These are phyloP conservation scores for Pythium diclinum DNA, from an alignment of 352 stramenopile species.

Conservation along the genomic window DNA sequence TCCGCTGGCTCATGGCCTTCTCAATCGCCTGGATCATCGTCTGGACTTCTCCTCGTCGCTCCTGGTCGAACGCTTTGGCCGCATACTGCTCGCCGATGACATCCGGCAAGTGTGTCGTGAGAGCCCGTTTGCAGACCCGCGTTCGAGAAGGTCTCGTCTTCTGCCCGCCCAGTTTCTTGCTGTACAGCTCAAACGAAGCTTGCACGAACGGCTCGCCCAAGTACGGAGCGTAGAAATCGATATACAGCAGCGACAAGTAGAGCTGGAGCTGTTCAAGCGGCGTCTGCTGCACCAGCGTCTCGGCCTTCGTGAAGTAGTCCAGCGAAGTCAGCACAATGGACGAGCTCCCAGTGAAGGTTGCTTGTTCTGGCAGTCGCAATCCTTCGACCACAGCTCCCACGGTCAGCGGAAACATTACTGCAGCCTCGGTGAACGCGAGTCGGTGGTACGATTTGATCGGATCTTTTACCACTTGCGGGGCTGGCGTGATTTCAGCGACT, in stretches of 20 bases:
- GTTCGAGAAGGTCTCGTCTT: conserved; percentile 48
- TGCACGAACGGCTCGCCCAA: conserved; percentile 66
- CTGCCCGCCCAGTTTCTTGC: conserved; percentile 60
- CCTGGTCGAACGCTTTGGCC: conserved; percentile 64
- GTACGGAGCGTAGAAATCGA: conserved; percentile 32
- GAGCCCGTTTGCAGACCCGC: conserved; percentile 51
- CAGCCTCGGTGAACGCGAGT: conserved; percentile 56
- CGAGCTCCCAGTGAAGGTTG: conserved; percentile 27
- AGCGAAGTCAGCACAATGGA: conserved; percentile 45
- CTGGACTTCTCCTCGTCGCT: conserved; percentile 61
- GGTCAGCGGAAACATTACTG: conserved; percentile 36
- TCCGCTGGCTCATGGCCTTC: conserved; percentile 63
- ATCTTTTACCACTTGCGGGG: conserved; percentile 58
- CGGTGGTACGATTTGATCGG: conserved; percentile 81
- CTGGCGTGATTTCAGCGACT: conserved; percentile 63
- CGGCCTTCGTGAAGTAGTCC: conserved; percentile 45
- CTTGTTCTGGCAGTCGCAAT: conserved; percentile 20
- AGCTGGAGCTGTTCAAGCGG: conserved; percentile 43
- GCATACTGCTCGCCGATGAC: conserved; percentile 80
- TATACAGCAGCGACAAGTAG: conserved; percentile 46
- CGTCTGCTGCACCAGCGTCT: conserved; percentile 33
- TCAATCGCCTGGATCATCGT: conserved; percentile 82
- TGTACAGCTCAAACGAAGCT: conserved; percentile 88
- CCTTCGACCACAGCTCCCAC: conserved; percentile 43
- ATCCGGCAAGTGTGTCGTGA: conserved; percentile 35